Conservation (phyloP, 2,329 filamentous ascomycete species). For the Akanthomyces muscarius region DNA sequence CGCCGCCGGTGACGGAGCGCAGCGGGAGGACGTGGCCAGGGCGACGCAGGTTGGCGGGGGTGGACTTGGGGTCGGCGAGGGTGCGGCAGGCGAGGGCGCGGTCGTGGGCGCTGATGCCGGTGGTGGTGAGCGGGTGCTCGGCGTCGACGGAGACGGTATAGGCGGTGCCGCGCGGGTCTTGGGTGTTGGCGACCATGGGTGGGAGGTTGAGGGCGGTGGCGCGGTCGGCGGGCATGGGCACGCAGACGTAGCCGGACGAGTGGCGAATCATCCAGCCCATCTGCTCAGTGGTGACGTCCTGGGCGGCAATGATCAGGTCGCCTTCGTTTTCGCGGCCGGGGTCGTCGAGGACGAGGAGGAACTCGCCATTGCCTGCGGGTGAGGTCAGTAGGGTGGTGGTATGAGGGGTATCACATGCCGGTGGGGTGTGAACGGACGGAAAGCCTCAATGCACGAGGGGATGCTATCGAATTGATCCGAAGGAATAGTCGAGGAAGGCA, state of each 20-base stretch:
- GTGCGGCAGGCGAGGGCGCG: slow-evolving; percentile 74
- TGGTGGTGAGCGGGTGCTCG: slow-evolving; percentile 67
- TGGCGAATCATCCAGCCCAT: slow-evolving; percentile 96
- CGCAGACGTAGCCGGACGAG: slow-evolving; percentile 87
- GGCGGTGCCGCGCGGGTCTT: slow-evolving; percentile 86
- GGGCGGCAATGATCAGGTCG: slow-evolving; percentile 91
- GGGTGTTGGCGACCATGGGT: slow-evolving; percentile 73
- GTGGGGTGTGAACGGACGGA: slow-evolving; percentile 46
- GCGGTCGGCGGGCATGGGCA: slow-evolving; percentile 68
- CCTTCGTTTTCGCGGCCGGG: slow-evolving; percentile 94
- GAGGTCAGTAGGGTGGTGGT: not conserved
- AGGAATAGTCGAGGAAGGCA: slow-evolving; percentile 50
- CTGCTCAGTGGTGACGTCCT: slow-evolving; percentile 78
- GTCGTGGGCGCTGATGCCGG: slow-evolving; percentile 87
- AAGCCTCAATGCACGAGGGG: slow-evolving; percentile 60
- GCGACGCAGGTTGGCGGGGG: slow-evolving; percentile 62
- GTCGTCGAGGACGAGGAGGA: slow-evolving; percentile 93
- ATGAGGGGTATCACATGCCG: slow-evolving; percentile 7
- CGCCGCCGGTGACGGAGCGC: slow-evolving; percentile 72
- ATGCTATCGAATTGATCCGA: slow-evolving; percentile 59
- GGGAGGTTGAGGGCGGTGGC: slow-evolving; percentile 72
- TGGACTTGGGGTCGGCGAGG: slow-evolving; percentile 64
- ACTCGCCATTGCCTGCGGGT: slow-evolving; percentile 68
- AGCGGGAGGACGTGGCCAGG: slow-evolving; percentile 91
- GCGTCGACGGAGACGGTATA: slow-evolving; percentile 91